Evolutionary conservation across 2,329 filamentous ascomycete species (phyloP).

Genomic region (Leptographium lundbergii): DNA sequence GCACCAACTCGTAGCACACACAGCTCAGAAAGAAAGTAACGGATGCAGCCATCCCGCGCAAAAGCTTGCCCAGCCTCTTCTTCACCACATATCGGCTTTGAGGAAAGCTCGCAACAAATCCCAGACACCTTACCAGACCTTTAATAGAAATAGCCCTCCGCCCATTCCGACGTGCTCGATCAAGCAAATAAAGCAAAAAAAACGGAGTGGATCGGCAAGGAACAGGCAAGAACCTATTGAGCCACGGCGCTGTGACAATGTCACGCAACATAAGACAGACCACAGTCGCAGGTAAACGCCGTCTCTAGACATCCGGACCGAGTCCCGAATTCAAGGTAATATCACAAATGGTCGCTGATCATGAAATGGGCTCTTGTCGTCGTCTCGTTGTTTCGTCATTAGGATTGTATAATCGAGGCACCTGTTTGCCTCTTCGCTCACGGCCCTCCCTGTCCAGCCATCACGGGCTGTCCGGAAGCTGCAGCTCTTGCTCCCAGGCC

Average conservation of each 20-base stretch:
- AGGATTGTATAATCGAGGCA: background rate
- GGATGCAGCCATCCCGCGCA: background rate
- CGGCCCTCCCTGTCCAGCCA: background rate
- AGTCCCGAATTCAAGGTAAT: background rate
- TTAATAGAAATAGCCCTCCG: background rate
- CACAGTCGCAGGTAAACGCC: background rate
- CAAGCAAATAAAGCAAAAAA: background rate
- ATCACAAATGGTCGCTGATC: background rate
- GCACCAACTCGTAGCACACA: background rate
- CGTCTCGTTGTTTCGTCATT: background rate
- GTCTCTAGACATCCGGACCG: background rate
- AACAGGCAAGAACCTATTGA: background rate
- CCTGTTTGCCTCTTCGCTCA: background rate
- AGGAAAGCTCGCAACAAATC: background rate
- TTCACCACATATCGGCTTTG: background rate
- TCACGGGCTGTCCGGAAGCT: conserved; percentile 4
- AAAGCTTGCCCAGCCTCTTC: background rate
- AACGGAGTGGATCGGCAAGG: background rate
- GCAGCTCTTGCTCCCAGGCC: conserved; percentile 24
- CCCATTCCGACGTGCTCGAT: background rate
- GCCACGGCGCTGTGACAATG: background rate
- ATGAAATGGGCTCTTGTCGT: background rate
- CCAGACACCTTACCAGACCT: background rate
- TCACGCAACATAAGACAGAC: background rate
- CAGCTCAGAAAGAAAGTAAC: background rate